Conservation (phyloP, 352 stramenopile genomes). For the Phytophthora pinifolia region DNA sequence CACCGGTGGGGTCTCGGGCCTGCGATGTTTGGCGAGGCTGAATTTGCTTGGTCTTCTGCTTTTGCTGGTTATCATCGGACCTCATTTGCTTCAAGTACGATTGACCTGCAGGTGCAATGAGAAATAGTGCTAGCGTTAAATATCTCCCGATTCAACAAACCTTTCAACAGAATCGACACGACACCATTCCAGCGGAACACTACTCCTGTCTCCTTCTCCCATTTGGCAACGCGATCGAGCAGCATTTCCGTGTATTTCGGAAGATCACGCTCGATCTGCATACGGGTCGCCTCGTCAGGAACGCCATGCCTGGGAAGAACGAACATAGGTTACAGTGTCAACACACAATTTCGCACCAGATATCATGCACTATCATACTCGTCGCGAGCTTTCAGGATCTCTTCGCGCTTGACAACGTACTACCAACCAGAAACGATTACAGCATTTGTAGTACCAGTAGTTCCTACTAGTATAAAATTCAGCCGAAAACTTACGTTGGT, state of each 20-base stretch:
- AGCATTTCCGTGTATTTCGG: constrained; percentile 45
- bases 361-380: constrained; percentile 26
- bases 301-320: constrained; percentile 17
- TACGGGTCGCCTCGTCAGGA: constrained; percentile 35
- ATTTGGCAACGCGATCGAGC: constrained; percentile 36
- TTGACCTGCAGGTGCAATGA: constrained; percentile 17
- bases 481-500: constrained; percentile 14
- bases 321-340: neutral
- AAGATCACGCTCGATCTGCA: constrained; percentile 42
- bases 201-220: constrained; percentile 36
- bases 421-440: constrained; percentile 7
- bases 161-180: neutral
- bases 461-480: neutral
- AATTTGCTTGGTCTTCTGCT: neutral
- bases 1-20: neutral
- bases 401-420: constrained; percentile 48
- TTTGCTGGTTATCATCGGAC: constrained; percentile 20
- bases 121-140: neutral
- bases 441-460: constrained; percentile 2
- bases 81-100: constrained; percentile 41
- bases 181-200: constrained; percentile 43
- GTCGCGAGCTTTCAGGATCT: constrained; percentile 37
- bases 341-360: neutral
- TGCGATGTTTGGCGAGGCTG: constrained; percentile 1
- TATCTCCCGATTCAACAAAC: neutral